phyloP scores from a whole-genome alignment of 202 grass and related monocot genomes.

The Hordeum pubiflorum region DNA sequence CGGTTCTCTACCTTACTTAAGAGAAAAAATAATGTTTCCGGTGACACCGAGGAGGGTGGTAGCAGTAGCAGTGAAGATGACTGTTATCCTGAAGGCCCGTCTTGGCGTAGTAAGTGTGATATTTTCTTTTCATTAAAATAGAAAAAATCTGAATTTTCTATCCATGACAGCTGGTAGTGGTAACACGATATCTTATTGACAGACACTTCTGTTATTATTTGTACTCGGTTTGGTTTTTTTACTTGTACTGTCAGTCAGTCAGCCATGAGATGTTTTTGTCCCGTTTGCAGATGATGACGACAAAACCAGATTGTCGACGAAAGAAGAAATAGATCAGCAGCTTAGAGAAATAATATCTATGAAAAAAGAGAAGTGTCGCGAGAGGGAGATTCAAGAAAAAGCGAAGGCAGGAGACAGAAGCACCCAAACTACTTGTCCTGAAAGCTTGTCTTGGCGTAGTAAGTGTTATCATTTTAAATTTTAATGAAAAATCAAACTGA shows the following conservation, averaged over 20 bases:
- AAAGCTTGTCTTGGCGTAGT: not conserved
- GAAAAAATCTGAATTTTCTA: not conserved
- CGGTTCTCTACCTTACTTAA: slow-evolving; percentile 40
- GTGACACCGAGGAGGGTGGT: slow-evolving; percentile 1
- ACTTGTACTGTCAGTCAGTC: not conserved
- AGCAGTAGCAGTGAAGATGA: not conserved
- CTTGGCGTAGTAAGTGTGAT: slow-evolving; percentile 1
- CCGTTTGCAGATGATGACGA: not conserved
- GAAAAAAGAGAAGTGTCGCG: too few relatives aligned
- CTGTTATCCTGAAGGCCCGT: not conserved
- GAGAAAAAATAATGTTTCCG: not conserved
- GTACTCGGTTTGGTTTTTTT: not conserved
- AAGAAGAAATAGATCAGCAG: too few relatives aligned
- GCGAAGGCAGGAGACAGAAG: too few relatives aligned
- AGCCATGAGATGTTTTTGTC: not conserved
- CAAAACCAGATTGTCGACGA: not conserved
- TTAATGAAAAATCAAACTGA: not conserved
- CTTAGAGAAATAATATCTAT: too few relatives aligned
- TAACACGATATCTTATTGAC: not conserved
- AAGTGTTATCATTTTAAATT: not conserved
- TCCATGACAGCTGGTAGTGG: not conserved
- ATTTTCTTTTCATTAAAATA: not conserved
- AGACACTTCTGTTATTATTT: not conserved
- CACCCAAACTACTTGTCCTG: too few relatives aligned
- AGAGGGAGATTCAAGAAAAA: too few relatives aligned